These are phyloP conservation scores for Salix purpurea DNA, from an alignment of 345 rosid genomes.

Conservation along the genomic window DNA sequence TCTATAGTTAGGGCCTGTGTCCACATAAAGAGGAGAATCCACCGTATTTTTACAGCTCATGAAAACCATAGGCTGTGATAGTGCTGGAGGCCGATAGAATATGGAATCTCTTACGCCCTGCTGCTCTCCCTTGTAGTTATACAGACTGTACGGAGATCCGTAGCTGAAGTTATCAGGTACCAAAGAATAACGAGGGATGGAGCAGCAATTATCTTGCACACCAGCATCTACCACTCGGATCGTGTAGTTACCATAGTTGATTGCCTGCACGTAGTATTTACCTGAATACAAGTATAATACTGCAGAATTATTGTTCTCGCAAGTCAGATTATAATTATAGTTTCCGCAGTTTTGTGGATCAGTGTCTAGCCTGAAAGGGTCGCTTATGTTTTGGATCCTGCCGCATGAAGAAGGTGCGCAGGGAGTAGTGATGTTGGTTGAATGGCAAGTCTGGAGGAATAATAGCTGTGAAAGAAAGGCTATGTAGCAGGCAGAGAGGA, in stretches of 20 bases:
- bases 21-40: background rate
- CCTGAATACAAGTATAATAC: slow-evolving; percentile 4
- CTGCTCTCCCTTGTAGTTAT: background rate
- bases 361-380: slow-evolving; percentile 4
- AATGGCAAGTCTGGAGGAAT: background rate
- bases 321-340: background rate
- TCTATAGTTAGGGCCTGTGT: background rate
- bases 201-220: background rate
- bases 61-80: background rate
- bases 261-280: slow-evolving; percentile 13
- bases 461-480: background rate
- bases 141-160: background rate
- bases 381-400: background rate
- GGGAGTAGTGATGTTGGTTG: too few relatives aligned
- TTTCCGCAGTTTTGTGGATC: slow-evolving; percentile 3
- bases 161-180: background rate
- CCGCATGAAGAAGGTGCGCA: slow-evolving; percentile 18
- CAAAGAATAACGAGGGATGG: background rate
- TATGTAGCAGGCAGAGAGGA: background rate
- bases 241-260: slow-evolving; percentile 9
- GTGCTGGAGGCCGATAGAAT: too few relatives aligned
- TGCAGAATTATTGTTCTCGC: slow-evolving; percentile 23
- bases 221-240: slow-evolving; percentile 8
- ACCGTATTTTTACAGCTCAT: background rate
- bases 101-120: too few relatives aligned